Evolutionary conservation across 805 yeast species (phyloP).

Genomic region (Pichia membranifaciens): DNA sequence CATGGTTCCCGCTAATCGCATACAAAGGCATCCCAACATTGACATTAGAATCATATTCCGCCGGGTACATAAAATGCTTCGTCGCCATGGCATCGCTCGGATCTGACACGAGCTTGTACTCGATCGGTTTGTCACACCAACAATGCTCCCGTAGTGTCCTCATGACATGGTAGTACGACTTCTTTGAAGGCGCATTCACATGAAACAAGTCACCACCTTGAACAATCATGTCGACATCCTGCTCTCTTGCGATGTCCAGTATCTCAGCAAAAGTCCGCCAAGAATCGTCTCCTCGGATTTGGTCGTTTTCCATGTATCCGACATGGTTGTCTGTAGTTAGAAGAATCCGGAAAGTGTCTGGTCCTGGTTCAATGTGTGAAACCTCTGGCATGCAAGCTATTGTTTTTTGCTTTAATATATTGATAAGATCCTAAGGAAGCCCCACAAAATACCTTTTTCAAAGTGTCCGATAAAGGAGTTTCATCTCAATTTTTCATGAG

Average conservation of each 20-base stretch:
- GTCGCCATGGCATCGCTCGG: conserved; percentile 59
- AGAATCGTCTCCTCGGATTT: conserved; percentile 84
- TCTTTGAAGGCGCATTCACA: conserved; percentile 80
- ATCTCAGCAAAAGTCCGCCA: conserved; percentile 86
- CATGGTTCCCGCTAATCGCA: conserved; percentile 94
- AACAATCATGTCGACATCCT: conserved; percentile 80
- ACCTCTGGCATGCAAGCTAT: conserved; percentile 35
- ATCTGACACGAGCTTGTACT: conserved; percentile 75
- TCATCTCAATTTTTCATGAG: too few relatives aligned
- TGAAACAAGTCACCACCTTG: conserved; percentile 95
- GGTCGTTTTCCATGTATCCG: conserved; percentile 86
- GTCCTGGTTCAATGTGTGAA: conserved; percentile 40
- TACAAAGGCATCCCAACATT: conserved; percentile 87
- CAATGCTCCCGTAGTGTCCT: conserved; percentile 63
- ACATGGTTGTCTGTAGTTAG: conserved; percentile 96
- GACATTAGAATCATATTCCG: conserved; percentile 85
- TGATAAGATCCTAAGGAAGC: too few relatives aligned
- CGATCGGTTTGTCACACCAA: conserved; percentile 83
- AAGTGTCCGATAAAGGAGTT: neutral
- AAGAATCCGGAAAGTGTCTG: conserved; percentile 68
- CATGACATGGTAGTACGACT: conserved; percentile 79
- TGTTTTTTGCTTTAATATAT: too few relatives aligned
- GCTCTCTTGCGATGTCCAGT: conserved; percentile 58
- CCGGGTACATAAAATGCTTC: conserved; percentile 58
- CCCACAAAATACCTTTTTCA: too few relatives aligned